Percentiles rank a stretch among this genome's conserved stretches.
phyloP scores from a whole-genome alignment of 2,329 filamentous ascomycete species.

The Claviceps arundinis region DNA sequence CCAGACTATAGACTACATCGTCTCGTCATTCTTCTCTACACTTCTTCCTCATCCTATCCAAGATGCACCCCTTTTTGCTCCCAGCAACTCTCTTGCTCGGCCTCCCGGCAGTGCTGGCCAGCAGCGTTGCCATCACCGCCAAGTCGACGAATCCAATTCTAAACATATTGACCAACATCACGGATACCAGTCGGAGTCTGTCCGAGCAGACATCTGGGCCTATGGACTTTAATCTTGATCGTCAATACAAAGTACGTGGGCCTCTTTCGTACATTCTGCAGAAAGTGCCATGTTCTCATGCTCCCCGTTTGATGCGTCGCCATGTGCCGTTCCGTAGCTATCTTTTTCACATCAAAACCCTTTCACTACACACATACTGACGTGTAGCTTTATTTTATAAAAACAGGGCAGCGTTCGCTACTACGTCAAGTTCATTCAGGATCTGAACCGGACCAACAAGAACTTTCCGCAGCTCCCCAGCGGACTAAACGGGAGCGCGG shows the following conservation, averaged over 20 bases:
- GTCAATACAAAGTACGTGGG: neutral
- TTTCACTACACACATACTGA: neutral
- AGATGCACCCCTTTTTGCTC: neutral
- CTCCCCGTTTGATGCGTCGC: no score
- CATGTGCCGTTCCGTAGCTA: no score
- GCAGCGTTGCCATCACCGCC: neutral
- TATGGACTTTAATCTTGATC: neutral
- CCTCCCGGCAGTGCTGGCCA: neutral
- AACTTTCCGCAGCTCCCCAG: neutral
- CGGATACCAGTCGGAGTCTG: neutral
- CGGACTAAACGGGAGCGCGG: neutral
- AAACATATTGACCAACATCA: neutral
- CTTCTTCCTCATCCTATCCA: neutral
- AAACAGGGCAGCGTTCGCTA: neutral
- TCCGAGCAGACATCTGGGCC: neutral
- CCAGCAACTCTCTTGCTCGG: neutral
- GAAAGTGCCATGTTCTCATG: no score
- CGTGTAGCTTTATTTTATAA: neutral
- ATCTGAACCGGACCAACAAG: neutral
- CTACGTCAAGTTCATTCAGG: neutral
- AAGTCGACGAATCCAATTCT: neutral
- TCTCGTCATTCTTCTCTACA: no score
- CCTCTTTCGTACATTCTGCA: no score
- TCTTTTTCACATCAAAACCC: no score
- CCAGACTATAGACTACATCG: neutral